Conservation (phyloP, 1,139 yeast genomes). For the Debaryomycetaceae sp. region DNA sequence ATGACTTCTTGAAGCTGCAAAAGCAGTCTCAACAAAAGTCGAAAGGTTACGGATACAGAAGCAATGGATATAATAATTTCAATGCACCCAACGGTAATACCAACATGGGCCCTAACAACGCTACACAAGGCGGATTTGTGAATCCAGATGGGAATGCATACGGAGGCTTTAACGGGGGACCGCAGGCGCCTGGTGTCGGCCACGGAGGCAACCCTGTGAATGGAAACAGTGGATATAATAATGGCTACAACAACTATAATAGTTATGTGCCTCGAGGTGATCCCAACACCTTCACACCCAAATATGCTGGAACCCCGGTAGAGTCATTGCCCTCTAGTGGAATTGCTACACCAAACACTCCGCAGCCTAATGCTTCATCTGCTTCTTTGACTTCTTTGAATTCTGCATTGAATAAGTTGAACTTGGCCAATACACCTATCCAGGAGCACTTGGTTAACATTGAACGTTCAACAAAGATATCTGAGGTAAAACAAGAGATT, state of each 20-base stretch:
- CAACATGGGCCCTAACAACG: constrained; percentile 6
- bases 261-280: background rate
- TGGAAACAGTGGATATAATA: constrained; percentile 6
- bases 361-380: constrained; percentile 46
- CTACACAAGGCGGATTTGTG: background rate
- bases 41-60: constrained; percentile 9
- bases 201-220: background rate
- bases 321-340: constrained; percentile 43
- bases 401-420: constrained; percentile 64
- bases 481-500: constrained; percentile 65
- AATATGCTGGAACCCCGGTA: constrained; percentile 19
- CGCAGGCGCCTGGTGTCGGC: background rate
- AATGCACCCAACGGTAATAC: constrained; percentile 1
- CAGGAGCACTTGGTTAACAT: constrained; percentile 55
- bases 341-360: constrained; percentile 34
- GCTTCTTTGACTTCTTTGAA: constrained; percentile 71
- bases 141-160: background rate
- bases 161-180: background rate
- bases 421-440: constrained; percentile 60
- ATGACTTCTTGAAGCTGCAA: constrained; percentile 33
- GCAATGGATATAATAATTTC: constrained; percentile 1
- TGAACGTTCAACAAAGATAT: constrained; percentile 53
- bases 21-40: constrained; percentile 10
- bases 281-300: background rate
- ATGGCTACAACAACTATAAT: constrained; percentile 6